Conservation (phyloP, 768 basidiomycete species). For the Pluteus cervinus region DNA sequence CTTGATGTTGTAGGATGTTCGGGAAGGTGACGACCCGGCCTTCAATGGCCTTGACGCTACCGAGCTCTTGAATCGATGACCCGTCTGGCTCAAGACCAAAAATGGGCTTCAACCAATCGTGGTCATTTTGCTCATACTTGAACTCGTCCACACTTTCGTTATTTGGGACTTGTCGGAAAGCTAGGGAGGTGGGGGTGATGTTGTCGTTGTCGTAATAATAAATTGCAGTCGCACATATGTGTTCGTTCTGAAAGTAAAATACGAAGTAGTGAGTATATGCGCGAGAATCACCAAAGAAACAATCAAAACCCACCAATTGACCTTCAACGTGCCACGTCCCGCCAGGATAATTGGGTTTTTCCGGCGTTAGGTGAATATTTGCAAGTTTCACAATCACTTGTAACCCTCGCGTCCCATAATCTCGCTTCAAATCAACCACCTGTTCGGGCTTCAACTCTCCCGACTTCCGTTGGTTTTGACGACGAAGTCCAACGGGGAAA, state of each 20-base stretch:
- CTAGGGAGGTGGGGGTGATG: conserved; percentile 20
- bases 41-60: conserved; percentile 17
- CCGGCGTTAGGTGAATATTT: conserved; percentile 28
- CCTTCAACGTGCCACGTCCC: conserved; percentile 35
- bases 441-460: conserved; percentile 5
- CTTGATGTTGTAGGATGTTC: conserved; percentile 26
- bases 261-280: no score
- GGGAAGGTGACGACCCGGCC: conserved; percentile 25
- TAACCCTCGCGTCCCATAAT: conserved; percentile 11
- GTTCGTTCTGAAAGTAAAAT: conserved; percentile 14
- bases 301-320: conserved; percentile 10
- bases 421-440: conserved; percentile 8
- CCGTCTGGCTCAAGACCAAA: conserved; percentile 13
- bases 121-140: conserved; percentile 10
- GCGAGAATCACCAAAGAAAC: not conserved
- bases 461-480: not conserved
- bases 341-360: conserved; percentile 27
- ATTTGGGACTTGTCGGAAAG: conserved; percentile 19
- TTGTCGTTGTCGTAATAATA: conserved; percentile 22
- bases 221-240: conserved; percentile 18
- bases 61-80: conserved; percentile 15
- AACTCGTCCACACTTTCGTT: conserved; percentile 8
- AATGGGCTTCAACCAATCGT: conserved; percentile 14
- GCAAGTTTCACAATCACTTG: conserved; percentile 29
- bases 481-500: not conserved